These are phyloP conservation scores for Nemania diffusa DNA, from an alignment of 2,329 filamentous ascomycete species.

Conservation along the genomic window DNA sequence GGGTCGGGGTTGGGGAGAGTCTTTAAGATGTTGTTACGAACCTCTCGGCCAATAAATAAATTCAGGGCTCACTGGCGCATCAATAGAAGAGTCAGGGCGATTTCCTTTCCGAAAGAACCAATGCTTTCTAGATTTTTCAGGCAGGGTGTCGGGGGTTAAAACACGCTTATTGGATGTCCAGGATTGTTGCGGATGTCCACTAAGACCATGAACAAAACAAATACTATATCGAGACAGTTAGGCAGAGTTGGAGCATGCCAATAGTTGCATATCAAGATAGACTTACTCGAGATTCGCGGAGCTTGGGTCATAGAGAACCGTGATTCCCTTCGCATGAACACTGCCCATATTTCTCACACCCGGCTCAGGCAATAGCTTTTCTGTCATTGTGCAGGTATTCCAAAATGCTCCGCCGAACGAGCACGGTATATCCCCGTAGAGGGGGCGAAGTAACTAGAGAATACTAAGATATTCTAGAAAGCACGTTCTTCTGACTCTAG, in stretches of 20 bases:
- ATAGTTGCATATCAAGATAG: not conserved
- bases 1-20: not conserved
- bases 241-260: not conserved
- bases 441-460: too few relatives aligned
- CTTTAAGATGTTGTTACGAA: not conserved
- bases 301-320: constrained; percentile 20
- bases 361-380: not conserved
- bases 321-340: constrained; percentile 22
- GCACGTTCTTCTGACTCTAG: too few relatives aligned
- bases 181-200: constrained; percentile 27
- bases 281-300: constrained; percentile 23
- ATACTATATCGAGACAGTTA: constrained; percentile 16
- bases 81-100: too few relatives aligned
- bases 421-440: too few relatives aligned
- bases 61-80: not conserved
- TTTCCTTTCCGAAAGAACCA: too few relatives aligned
- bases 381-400: too few relatives aligned
- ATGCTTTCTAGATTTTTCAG: not conserved
- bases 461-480: too few relatives aligned
- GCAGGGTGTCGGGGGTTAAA: not conserved
- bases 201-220: constrained; percentile 34
- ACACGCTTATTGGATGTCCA: constrained; percentile 27
- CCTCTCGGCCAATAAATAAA: constrained; percentile 27
- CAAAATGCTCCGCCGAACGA: too few relatives aligned
- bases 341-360: not conserved